phyloP scores from a whole-genome alignment of 2,329 filamentous ascomycete species.

The Sarocladiaceae sp. region DNA sequence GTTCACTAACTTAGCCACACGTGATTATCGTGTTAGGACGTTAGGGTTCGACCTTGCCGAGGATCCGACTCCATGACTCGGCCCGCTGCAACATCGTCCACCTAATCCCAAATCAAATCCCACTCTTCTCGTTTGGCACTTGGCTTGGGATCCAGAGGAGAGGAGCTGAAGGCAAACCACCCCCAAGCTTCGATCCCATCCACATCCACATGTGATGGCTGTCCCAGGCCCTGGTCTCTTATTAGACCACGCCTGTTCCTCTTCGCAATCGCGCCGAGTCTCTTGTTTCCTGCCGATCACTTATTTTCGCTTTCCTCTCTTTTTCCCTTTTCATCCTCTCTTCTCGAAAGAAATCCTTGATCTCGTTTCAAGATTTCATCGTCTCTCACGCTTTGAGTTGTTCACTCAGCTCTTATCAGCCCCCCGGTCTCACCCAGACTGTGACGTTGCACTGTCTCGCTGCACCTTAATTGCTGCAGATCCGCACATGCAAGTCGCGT shows the following conservation, averaged over 20 bases:
- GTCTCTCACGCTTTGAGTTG: slow-evolving; percentile 2
- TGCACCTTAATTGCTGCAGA: background rate
- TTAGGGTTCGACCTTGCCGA: background rate
- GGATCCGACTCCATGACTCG: slow-evolving; percentile 5
- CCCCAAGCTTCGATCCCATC: no score
- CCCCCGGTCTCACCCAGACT: background rate
- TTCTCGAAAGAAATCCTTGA: background rate
- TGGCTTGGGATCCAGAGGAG: no score
- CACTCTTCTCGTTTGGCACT: background rate
- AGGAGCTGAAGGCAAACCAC: background rate
- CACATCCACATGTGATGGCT: background rate
- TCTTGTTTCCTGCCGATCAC: background rate
- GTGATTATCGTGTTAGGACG: background rate
- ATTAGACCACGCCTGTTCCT: background rate
- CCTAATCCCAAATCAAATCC: background rate
- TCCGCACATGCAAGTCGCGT: background rate
- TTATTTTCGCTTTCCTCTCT: background rate
- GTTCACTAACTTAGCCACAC: background rate
- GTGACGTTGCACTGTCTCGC: background rate
- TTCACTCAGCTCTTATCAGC: background rate
- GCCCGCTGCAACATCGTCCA: background rate
- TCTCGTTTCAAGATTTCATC: slow-evolving; percentile 5
- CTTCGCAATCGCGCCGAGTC: background rate
- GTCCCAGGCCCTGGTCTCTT: background rate
- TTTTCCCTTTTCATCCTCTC: background rate